Percentiles rank a stretch among this genome's conserved stretches.
Evolutionary conservation across 345 rosid genomes (phyloP).

Genomic region (Hevea brasiliensis): DNA sequence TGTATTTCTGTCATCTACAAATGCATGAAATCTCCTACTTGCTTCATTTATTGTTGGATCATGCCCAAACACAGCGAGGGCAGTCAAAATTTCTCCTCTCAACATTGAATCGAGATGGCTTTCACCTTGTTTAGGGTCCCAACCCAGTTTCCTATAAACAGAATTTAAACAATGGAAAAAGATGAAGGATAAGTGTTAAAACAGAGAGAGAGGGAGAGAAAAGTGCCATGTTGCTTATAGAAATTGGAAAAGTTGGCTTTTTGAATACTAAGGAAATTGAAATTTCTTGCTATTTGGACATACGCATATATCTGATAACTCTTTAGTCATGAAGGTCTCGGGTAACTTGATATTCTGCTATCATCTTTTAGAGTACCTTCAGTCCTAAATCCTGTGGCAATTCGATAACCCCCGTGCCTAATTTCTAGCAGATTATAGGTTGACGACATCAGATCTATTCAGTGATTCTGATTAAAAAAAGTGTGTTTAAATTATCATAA

Average conservation of each 20-base stretch:
- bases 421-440: background rate
- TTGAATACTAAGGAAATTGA: background rate
- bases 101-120: constrained; percentile 88
- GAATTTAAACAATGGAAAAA: constrained; percentile 14
- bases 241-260: background rate
- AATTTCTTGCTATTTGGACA: background rate
- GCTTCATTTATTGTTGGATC: constrained; percentile 70
- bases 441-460: background rate
- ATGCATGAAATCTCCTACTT: constrained; percentile 64
- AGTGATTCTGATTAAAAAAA: background rate
- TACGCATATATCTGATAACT: background rate
- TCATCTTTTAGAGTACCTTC: background rate
- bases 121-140: constrained; percentile 89
- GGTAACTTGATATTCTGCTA: background rate
- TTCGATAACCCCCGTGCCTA: background rate
- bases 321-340: background rate
- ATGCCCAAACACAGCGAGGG: constrained; percentile 72
- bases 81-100: constrained; percentile 89
- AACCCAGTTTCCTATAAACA: constrained; percentile 71
- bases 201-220: too few relatives aligned
- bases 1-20: constrained; percentile 72
- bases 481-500: background rate
- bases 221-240: background rate
- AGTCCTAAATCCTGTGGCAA: background rate
- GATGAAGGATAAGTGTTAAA: background rate